Percentiles rank a stretch among this genome's conserved stretches.
These are phyloP conservation scores for Termitomyces sp. DNA, from an alignment of 768 basidiomycete genomes.

Conservation along the genomic window DNA sequence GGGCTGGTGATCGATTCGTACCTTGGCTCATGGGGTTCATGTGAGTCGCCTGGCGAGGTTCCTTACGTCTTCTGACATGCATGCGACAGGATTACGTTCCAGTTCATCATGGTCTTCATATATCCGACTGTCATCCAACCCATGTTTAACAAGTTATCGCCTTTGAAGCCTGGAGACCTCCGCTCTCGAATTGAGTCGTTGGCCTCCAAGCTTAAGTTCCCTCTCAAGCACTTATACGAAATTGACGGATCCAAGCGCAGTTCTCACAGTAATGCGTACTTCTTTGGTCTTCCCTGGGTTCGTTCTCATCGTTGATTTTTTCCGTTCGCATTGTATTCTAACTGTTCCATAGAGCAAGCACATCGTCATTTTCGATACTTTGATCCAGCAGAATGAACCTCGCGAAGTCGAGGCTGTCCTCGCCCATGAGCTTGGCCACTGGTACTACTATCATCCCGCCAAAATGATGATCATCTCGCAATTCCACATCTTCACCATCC, in stretches of 20 bases:
- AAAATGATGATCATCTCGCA: constrained; percentile 87
- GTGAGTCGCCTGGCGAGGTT: constrained; percentile 39
- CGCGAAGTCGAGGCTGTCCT: constrained; percentile 98
- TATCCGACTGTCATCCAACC: constrained; percentile 91
- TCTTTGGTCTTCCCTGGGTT: constrained; percentile 95
- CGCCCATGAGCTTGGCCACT: constrained; percentile 96
- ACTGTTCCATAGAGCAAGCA: constrained; percentile 66
- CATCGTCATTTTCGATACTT: constrained; percentile 95
- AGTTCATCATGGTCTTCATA: constrained; percentile 77
- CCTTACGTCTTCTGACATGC: background rate
- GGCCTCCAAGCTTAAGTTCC: constrained; percentile 83
- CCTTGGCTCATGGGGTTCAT: constrained; percentile 93
- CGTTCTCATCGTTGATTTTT: constrained; percentile 17
- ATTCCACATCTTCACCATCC: constrained; percentile 81
- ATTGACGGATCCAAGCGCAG: constrained; percentile 97
- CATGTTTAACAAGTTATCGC: constrained; percentile 95
- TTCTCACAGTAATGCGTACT: constrained; percentile 97
- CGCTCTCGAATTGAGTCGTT: constrained; percentile 74
- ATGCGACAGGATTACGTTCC: constrained; percentile 65
- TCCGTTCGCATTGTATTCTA: background rate
- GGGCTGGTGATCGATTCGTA: constrained; percentile 92
- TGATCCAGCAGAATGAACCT: constrained; percentile 86
- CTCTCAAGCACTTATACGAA: constrained; percentile 91
- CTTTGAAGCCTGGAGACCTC: constrained; percentile 73
- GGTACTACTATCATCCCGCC: constrained; percentile 88